Percentiles rank a stretch among this genome's conserved stretches.
These are phyloP conservation scores for Elsinoe fawcettii DNA, from an alignment of 2,329 filamentous ascomycete species.

Conservation along the genomic window DNA sequence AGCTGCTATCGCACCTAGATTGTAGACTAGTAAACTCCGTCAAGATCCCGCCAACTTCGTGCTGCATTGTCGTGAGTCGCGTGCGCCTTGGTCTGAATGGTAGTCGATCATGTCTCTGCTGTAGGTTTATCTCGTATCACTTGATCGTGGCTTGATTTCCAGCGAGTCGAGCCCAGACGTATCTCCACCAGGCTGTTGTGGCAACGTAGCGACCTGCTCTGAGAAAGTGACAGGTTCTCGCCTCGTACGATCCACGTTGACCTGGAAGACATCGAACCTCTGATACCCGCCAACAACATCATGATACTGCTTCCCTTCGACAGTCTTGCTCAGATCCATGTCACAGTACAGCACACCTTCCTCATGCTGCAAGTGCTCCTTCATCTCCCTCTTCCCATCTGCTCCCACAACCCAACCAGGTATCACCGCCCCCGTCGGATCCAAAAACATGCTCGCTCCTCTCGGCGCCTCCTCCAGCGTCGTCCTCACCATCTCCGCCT, in stretches of 20 bases:
- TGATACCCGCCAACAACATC: constrained; percentile 52
- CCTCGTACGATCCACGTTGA: constrained; percentile 41
- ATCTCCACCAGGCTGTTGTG: background rate
- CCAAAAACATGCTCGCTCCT: constrained; percentile 45
- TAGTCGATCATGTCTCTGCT: too few species aligned
- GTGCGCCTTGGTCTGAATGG: too few species aligned
- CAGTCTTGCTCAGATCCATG: constrained; percentile 41
- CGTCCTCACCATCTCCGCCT: constrained; percentile 25
- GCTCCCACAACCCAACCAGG: constrained; percentile 32
- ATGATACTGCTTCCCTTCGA: constrained; percentile 52
- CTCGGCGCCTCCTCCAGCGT: constrained; percentile 35
- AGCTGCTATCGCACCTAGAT: too few species aligned
- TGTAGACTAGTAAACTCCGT: too few species aligned
- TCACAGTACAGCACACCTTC: constrained; percentile 48
- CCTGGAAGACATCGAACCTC: constrained; percentile 46
- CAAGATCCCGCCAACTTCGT: too few species aligned
- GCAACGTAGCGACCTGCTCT: background rate
- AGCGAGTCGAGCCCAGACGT: background rate
- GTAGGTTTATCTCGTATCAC: background rate
- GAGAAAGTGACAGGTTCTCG: constrained; percentile 29
- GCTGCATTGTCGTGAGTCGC: too few species aligned
- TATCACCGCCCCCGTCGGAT: constrained; percentile 41
- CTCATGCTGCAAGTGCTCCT: constrained; percentile 36
- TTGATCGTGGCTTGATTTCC: background rate
- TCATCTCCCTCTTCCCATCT: constrained; percentile 21